Evolutionary conservation across 2,329 filamentous ascomycete genomes (phyloP).

Genomic region (Dryadomyces quercus-mongolicae): DNA sequence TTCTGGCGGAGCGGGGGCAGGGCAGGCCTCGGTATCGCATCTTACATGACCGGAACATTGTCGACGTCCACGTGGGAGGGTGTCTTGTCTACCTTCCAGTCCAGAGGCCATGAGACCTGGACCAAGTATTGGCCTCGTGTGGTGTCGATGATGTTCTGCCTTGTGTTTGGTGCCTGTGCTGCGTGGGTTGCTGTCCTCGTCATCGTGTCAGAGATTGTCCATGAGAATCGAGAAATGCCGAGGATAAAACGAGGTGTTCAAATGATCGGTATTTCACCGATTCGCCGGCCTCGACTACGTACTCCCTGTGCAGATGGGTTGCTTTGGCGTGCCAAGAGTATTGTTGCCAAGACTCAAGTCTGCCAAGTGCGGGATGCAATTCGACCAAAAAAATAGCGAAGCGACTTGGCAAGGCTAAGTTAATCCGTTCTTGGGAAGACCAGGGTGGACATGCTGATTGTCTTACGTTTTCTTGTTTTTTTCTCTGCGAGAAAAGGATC

Average conservation of each 20-base stretch:
- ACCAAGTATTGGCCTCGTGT: constrained; percentile 3
- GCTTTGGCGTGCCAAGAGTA: not conserved
- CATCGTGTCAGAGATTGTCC: not conserved
- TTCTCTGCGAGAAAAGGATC: not conserved
- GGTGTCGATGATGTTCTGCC: constrained; percentile 5
- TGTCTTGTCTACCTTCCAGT: constrained; percentile 3
- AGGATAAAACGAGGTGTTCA: no score
- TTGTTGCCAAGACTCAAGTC: not conserved
- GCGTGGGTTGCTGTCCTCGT: not conserved
- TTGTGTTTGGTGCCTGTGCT: constrained; percentile 4
- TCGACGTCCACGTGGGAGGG: not conserved
- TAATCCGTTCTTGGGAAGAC: not conserved
- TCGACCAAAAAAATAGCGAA: not conserved
- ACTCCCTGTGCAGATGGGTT: not conserved
- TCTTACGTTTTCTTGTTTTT: not conserved
- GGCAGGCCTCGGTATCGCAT: not conserved
- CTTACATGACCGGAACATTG: constrained; percentile 1
- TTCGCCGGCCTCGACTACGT: not conserved
- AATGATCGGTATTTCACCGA: no score
- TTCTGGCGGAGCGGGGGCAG: not conserved
- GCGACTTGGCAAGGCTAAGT: not conserved
- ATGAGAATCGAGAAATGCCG: not conserved
- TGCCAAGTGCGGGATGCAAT: not conserved
- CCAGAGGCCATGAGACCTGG: constrained; percentile 8
- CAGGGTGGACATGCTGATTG: not conserved